Percentiles rank a stretch among this genome's conserved stretches.
Conservation (phyloP, 768 basidiomycete genomes). For the Melanogaster broomeanus region DNA sequence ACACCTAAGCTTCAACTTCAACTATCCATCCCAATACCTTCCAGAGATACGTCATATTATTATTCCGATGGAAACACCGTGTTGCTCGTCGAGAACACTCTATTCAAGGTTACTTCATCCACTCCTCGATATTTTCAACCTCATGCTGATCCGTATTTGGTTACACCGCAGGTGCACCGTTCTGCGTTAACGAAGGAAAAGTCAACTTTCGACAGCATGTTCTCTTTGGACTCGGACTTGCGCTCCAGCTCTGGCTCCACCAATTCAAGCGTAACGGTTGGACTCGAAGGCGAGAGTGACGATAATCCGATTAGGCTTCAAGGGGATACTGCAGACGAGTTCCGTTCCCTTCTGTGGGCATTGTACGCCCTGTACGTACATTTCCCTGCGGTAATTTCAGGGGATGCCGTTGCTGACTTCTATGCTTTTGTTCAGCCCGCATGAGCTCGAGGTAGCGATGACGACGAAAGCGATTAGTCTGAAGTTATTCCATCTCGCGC, state of each 20-base stretch:
- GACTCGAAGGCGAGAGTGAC: conserved; percentile 50
- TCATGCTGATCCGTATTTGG: conserved; percentile 23
- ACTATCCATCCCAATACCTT: conserved; percentile 34
- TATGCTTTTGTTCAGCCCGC: conserved; percentile 35
- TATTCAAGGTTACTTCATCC: conserved; percentile 48
- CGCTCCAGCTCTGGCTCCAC: conserved; percentile 23
- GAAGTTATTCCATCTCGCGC: conserved; percentile 46
- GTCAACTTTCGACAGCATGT: conserved; percentile 50
- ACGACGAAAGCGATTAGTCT: conserved; percentile 44
- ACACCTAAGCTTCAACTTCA: conserved; percentile 36
- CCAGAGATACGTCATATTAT: conserved; percentile 42
- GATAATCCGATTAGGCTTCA: conserved; percentile 50
- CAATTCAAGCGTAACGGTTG: conserved; percentile 28
- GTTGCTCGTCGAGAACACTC: conserved; percentile 42
- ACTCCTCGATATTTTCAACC: conserved; percentile 5
- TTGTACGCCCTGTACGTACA: conserved; percentile 51
- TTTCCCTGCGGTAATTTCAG: background rate
- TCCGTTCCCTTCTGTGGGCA: conserved; percentile 55
- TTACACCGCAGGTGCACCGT: conserved; percentile 41
- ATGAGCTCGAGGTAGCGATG: conserved; percentile 46
- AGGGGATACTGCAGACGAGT: conserved; percentile 49
- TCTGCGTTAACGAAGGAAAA: conserved; percentile 45
- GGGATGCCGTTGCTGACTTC: conserved; percentile 4
- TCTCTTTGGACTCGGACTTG: conserved; percentile 40
- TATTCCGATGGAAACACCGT: conserved; percentile 42